These are phyloP conservation scores for Phytophthora lateralis DNA, from an alignment of 352 stramenopile species.

Conservation along the genomic window DNA sequence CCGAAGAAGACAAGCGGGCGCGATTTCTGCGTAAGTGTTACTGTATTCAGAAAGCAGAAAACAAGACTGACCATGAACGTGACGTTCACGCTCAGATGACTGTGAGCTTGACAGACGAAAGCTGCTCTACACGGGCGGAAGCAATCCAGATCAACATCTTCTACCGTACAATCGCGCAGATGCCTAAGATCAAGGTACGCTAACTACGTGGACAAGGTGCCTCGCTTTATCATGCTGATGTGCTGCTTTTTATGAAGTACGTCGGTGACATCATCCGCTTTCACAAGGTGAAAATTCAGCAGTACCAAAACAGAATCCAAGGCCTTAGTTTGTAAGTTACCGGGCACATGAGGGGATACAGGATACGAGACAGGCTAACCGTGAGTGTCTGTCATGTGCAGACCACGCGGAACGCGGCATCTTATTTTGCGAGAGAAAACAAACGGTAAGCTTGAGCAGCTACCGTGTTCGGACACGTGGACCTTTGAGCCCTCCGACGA, in stretches of 20 bases:
- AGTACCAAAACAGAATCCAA: conserved; percentile 61
- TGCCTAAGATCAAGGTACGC: conserved; percentile 66
- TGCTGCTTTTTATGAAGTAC: conserved; percentile 32
- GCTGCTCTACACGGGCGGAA: conserved; percentile 48
- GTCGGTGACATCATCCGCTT: conserved; percentile 82
- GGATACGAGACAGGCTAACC: background rate
- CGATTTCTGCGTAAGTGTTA: conserved; percentile 68
- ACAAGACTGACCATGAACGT: background rate
- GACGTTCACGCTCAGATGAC: conserved; percentile 57
- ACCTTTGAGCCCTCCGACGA: conserved; percentile 69
- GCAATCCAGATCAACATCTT: conserved; percentile 77
- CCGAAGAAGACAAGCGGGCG: conserved; percentile 61
- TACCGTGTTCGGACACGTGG: conserved; percentile 57
- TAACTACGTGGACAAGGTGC: background rate
- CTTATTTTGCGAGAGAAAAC: conserved; percentile 54
- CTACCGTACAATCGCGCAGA: conserved; percentile 54
- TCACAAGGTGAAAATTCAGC: conserved; percentile 75
- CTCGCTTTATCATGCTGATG: background rate
- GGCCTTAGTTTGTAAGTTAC: conserved; percentile 54
- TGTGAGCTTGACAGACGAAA: conserved; percentile 72
- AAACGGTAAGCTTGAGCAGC: conserved; percentile 42
- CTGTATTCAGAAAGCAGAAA: background rate
- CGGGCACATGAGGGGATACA: background rate
- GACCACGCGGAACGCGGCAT: conserved; percentile 51
- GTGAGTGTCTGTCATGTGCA: conserved; percentile 11